Evolutionary conservation across 164 flowering plant species (phyloP), one percentile per base, ranked within the genome.

Genomic region (Protea cynaroides): DNA sequence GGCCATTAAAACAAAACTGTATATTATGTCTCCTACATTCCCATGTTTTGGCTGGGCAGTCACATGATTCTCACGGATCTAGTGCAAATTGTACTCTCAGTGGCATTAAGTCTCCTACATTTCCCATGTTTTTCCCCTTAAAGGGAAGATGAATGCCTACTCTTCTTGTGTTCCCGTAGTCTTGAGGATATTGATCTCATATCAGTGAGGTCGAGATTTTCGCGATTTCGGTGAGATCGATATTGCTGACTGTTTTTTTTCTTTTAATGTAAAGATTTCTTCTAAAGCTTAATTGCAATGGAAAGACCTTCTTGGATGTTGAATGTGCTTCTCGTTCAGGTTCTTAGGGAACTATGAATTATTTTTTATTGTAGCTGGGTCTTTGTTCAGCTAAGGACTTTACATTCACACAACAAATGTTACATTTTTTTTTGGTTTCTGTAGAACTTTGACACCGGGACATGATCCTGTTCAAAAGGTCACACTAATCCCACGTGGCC

Each of bases 391-490:
- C 4, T 38, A n/a, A 29, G 13, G 3, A 49, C 14, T 17, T 21
- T 65, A 36, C 17, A 14, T 29, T 23, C 25, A 11, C 12, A 0
- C 56, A 64, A 25, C 37, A 40, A 43, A 22, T 13, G 37, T 49
- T 47, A 46, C 29, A 12, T 12, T 38, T 55, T 0, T 59, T n/a
- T 57, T 15, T 61, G 10, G 19, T 67, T 50, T 19, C 43, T 75
- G 74, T 77, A 90, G 94, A 56, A 90, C 97, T 46, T 79, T 90
- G 75, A 90, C 97, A 44, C 95, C 97, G 24, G 97, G 97, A 38
- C 97, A 88, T 71, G 97, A 90, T 72, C 79, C 95, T 7, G 92
- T 90, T 52, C 97, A 90, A 63, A 90, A 90, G 72, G 97, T 88
- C 49, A 90, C 92, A 22, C 75, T 90, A 50, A 61, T 88, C 51